Conservation (phyloP, 495 filamentous ascomycete species). For the Lasiosphaeria miniovina region DNA sequence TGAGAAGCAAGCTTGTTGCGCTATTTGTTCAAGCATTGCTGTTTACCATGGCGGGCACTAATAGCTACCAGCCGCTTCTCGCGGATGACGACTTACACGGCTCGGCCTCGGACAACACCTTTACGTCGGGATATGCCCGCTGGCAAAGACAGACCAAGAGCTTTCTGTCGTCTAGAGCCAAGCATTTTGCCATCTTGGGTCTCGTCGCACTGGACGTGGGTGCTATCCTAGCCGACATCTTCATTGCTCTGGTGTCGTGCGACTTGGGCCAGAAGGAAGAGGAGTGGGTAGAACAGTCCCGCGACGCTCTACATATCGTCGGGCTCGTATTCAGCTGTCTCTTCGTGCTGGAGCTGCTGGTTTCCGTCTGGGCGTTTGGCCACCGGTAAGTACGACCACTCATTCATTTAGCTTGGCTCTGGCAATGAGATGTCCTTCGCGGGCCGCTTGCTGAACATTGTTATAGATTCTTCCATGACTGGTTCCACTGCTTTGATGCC, state of each 20-base stretch:
- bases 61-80: slow-evolving; percentile 1
- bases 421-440: neutral
- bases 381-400: slow-evolving; percentile 34
- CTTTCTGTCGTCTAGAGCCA: slow-evolving; percentile 52
- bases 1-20: too few relatives aligned
- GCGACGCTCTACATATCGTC: slow-evolving; percentile 32
- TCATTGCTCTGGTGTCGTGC: slow-evolving; percentile 60
- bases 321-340: slow-evolving; percentile 55
- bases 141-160: slow-evolving; percentile 14
- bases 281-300: slow-evolving; percentile 35
- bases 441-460: neutral
- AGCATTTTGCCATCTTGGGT: slow-evolving; percentile 56
- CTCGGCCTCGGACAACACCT: slow-evolving; percentile 2
- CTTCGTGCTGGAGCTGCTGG: slow-evolving; percentile 58
- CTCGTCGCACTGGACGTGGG: slow-evolving; percentile 56
- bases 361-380: slow-evolving; percentile 57
- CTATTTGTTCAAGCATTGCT: too few relatives aligned
- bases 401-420: too few relatives aligned
- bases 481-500: slow-evolving; percentile 64
- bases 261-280: slow-evolving; percentile 41
- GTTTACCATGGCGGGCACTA: neutral
- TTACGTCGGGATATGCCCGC: slow-evolving; percentile 2
- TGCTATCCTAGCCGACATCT: slow-evolving; percentile 60
- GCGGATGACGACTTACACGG: neutral
- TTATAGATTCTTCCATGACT: slow-evolving; percentile 56